Evolutionary conservation across 805 yeast genomes (phyloP).

Genomic region (Candida vartiovaarae): DNA sequence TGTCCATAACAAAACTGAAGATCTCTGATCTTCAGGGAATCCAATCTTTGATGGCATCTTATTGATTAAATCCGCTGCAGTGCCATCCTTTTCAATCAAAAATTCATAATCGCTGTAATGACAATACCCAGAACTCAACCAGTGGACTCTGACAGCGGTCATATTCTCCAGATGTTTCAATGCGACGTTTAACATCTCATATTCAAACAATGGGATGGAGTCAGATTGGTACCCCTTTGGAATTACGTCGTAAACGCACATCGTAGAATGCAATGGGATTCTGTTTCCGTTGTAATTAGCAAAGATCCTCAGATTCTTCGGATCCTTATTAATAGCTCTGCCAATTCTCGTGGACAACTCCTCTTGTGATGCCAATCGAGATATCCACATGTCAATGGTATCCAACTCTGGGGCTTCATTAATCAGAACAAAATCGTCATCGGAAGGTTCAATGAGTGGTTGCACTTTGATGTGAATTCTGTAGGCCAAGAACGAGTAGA

Average conservation of each 20-base stretch:
- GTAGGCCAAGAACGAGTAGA: constrained; percentile 48
- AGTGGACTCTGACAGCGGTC: constrained; percentile 55
- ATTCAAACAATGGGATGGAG: constrained; percentile 47
- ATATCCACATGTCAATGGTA: constrained; percentile 59
- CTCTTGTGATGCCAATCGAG: constrained; percentile 49
- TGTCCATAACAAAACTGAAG: constrained; percentile 52
- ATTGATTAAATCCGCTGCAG: constrained; percentile 45
- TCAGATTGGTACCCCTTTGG: constrained; percentile 27
- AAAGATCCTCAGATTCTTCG: constrained; percentile 59
- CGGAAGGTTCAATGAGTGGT: constrained; percentile 34
- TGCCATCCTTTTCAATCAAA: constrained; percentile 56
- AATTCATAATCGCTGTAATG: constrained; percentile 65
- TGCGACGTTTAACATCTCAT: constrained; percentile 71
- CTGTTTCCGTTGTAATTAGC: constrained; percentile 54
- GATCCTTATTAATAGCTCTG: constrained; percentile 41
- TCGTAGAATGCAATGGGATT: constrained; percentile 35
- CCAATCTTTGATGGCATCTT: constrained; percentile 50
- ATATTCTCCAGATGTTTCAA: constrained; percentile 72
- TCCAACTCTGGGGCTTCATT: constrained; percentile 17
- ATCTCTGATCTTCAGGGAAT: constrained; percentile 39
- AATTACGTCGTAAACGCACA: constrained; percentile 26
- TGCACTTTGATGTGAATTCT: constrained; percentile 53
- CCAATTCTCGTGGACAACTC: constrained; percentile 61
- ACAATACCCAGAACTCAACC: constrained; percentile 68
- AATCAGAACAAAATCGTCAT: constrained; percentile 40